Percentiles rank a stretch among this genome's conserved stretches.
These are phyloP conservation scores for Dicorynia guianensis DNA, from an alignment of 306 rosid genomes.

Conservation along the genomic window DNA sequence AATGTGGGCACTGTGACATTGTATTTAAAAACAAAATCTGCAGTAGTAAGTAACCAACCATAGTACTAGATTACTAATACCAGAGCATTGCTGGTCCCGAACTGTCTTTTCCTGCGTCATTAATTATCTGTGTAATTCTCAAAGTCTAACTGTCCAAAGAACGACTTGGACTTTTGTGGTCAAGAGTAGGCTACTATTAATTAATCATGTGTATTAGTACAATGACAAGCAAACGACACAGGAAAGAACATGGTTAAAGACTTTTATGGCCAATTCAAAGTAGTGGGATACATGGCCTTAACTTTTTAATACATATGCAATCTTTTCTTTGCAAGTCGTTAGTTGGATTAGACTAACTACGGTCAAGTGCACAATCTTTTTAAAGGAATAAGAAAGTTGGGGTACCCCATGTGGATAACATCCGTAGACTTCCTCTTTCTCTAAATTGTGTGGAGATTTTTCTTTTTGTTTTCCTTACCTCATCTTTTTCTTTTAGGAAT, in stretches of 20 bases:
- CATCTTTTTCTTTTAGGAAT: conserved; percentile 56
- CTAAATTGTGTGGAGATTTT: conserved; percentile 43
- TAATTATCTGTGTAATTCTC: not conserved
- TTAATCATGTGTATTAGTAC: conserved; percentile 32
- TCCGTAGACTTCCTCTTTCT: conserved; percentile 44
- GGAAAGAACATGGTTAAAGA: conserved; percentile 42
- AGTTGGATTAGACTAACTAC: conserved; percentile 62
- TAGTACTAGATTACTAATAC: not conserved
- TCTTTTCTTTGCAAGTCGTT: conserved; percentile 32
- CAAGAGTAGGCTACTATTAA: conserved; percentile 35
- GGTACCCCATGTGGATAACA: conserved; percentile 56
- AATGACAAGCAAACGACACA: conserved; percentile 30
- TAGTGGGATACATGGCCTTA: conserved; percentile 45
- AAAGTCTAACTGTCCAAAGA: conserved; percentile 19
- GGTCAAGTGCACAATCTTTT: conserved; percentile 50
- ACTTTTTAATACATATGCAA: conserved; percentile 41
- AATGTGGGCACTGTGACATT: no score
- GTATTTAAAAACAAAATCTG: not conserved
- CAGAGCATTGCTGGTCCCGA: not conserved
- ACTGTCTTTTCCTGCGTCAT: conserved; percentile 12
- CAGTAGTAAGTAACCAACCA: not conserved
- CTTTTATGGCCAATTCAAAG: conserved; percentile 42
- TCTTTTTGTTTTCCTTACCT: conserved; percentile 22
- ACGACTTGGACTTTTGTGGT: conserved; percentile 38
- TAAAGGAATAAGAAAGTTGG: conserved; percentile 55